phyloP scores from a whole-genome alignment of 805 yeast genomes.

The Lipomyces sp. region DNA sequence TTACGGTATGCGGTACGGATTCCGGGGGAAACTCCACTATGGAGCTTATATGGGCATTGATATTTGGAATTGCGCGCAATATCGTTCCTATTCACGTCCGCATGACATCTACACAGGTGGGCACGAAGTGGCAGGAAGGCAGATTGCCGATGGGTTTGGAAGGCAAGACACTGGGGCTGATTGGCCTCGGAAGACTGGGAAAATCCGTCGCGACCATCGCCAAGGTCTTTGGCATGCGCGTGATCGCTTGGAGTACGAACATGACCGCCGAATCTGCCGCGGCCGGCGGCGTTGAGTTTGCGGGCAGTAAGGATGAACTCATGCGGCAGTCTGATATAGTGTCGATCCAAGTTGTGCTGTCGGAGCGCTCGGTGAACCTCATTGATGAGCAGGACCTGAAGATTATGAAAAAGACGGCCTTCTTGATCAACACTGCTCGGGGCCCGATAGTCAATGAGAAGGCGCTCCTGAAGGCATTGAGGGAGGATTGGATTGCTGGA shows the following conservation, averaged over 20 bases:
- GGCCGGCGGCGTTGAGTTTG: slow-evolving; percentile 8
- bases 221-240: slow-evolving; percentile 28
- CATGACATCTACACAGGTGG: slow-evolving; percentile 8
- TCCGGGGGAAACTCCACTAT: slow-evolving; percentile 24
- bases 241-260: slow-evolving; percentile 30
- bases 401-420: slow-evolving; percentile 29
- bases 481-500: slow-evolving; percentile 26
- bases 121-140: slow-evolving; percentile 29
- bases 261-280: slow-evolving; percentile 21
- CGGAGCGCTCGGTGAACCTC: slow-evolving; percentile 20
- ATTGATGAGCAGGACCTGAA: slow-evolving; percentile 21
- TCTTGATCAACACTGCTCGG: slow-evolving; percentile 30
- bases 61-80: slow-evolving; percentile 22
- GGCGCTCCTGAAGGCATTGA: slow-evolving; percentile 25
- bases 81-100: slow-evolving; percentile 22
- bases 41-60: slow-evolving; percentile 31
- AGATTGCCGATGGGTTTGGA: slow-evolving; percentile 22
- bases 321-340: slow-evolving; percentile 27
- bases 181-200: slow-evolving; percentile 30
- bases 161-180: slow-evolving; percentile 28
- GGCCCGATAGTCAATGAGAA: slow-evolving; percentile 30
- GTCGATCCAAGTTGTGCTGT: slow-evolving; percentile 26
- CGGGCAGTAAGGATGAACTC: slow-evolving; percentile 25
- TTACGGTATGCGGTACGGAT: slow-evolving; percentile 24
- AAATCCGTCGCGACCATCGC: slow-evolving; percentile 24